These are phyloP conservation scores for Ceratobasidium sp. DNA, from an alignment of 1,284 basidiomycete genomes.

Conservation along the genomic window DNA sequence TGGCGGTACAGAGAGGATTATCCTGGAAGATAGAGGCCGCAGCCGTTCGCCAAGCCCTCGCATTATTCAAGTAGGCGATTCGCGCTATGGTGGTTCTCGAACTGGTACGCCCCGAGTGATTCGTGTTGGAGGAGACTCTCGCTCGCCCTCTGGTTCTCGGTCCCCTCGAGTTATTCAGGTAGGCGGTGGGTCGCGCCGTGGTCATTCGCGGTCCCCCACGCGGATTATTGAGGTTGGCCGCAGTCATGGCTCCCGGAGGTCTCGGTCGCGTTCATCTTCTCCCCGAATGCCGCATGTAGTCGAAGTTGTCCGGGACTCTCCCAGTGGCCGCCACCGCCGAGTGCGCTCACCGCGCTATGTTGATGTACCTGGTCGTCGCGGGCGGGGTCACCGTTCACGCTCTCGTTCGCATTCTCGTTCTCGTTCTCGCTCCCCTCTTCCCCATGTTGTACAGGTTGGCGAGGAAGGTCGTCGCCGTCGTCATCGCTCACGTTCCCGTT, in stretches of 20 bases:
- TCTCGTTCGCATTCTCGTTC: slow-evolving; percentile 17
- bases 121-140: not conserved
- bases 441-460: slow-evolving; percentile 5
- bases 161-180: slow-evolving; percentile 13
- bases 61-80: slow-evolving; percentile 11
- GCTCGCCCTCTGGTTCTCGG: slow-evolving; percentile 1
- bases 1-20: not conserved
- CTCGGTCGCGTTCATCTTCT: not conserved
- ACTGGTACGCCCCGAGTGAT: slow-evolving; percentile 19
- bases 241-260: not conserved
- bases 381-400: slow-evolving; percentile 9
- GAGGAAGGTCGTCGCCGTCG: slow-evolving; percentile 3
- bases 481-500: not conserved
- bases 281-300: slow-evolving; percentile 28
- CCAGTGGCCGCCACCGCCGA: not conserved
- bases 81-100: not conserved
- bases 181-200: not conserved
- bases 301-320: slow-evolving; percentile 32
- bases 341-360: slow-evolving; percentile 20
- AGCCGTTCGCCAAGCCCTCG: slow-evolving; percentile 8
- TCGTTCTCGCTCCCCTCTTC: slow-evolving; percentile 2
- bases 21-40: not conserved
- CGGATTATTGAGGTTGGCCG: slow-evolving; percentile 1
- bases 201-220: not conserved
- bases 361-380: slow-evolving; percentile 24